Evolutionary conservation across 768 basidiomycete species (phyloP), one percentile per base, ranked within the genome.

Genomic region (Cyclocybe cylindracea): DNA sequence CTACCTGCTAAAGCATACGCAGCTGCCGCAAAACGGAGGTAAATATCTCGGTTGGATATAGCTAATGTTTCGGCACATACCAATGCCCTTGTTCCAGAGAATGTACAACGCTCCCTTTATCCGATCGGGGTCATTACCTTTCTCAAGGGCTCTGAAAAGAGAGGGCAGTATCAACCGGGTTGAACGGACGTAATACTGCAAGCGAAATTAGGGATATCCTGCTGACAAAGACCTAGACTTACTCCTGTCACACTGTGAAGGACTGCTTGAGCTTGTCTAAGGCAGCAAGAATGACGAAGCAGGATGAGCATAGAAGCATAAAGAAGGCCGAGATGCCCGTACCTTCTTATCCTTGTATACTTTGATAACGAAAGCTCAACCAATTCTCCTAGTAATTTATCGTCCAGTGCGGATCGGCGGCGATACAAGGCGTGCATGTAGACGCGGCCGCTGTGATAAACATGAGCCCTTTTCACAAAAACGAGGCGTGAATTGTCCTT

Each of bases 21-120:
- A 56, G 84, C 87, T 85, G 49, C 18, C 51, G 29, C 42, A 37
- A 1, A 39, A 24, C 46, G 0, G 24, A 44, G 45, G 49, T 42
- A 56, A 43, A 38, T 38, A 39, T 51, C 19, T 44, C 10, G 19
- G 31, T 44, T 51, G 16, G 13, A 14, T 8, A 39, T 13, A 54
- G 13, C 10, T 35, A 54, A 18, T 32, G 9, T 34, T 18, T 39
- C 48, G 33, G 47, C 48, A 57, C 80, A 39, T 55, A 87, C 87
- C 78, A 48, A 78, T 85, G 31, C 81, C 85, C 67, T 87, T 89
- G 60, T 86, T 85, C 72, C 84, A 84, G 8, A 91, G 68, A 14
- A 90, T 76, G 64, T 94, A 94, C 37, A 96, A 73, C 13, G 92
- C 93, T 7, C 96, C 96, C 71, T 98, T 98, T 85, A 97, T 95